phyloP scores from a whole-genome alignment of 768 basidiomycete species.

The Macrolepiota fuliginosa region DNA sequence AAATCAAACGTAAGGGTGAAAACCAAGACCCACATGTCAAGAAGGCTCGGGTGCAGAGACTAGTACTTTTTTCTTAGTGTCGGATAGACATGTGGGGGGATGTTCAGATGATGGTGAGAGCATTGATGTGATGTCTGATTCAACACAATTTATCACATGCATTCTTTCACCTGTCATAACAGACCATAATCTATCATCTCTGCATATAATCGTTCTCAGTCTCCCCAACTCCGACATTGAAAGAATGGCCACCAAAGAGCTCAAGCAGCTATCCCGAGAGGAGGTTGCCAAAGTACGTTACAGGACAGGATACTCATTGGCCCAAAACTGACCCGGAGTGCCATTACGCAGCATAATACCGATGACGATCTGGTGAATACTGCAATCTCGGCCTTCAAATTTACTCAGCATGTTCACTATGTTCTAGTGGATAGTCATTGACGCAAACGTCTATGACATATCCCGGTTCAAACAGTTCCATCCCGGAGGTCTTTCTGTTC shows the following conservation, averaged over 20 bases:
- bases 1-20: too few species aligned
- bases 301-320: background rate
- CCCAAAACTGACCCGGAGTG: background rate
- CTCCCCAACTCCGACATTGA: background rate
- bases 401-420: background rate
- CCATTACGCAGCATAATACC: slow-evolving; percentile 65
- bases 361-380: slow-evolving; percentile 63
- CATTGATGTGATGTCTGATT: background rate
- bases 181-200: background rate
- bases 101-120: too few species aligned
- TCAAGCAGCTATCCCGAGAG: slow-evolving; percentile 49
- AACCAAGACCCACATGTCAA: too few species aligned
- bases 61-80: too few species aligned
- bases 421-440: slow-evolving; percentile 76
- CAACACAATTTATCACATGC: background rate
- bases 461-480: slow-evolving; percentile 77
- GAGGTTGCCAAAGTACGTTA: slow-evolving; percentile 67
- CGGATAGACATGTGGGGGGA: too few species aligned
- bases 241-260: slow-evolving; percentile 26
- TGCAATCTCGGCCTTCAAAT: background rate
- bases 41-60: too few species aligned
- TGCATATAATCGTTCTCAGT: background rate
- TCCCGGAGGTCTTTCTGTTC: slow-evolving; percentile 76
- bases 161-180: background rate
- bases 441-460: slow-evolving; percentile 81